Evolutionary conservation across 2,329 filamentous ascomycete genomes (phyloP), one percentile per base, ranked within the genome.

Genomic region (Aspergillus cejpii): DNA sequence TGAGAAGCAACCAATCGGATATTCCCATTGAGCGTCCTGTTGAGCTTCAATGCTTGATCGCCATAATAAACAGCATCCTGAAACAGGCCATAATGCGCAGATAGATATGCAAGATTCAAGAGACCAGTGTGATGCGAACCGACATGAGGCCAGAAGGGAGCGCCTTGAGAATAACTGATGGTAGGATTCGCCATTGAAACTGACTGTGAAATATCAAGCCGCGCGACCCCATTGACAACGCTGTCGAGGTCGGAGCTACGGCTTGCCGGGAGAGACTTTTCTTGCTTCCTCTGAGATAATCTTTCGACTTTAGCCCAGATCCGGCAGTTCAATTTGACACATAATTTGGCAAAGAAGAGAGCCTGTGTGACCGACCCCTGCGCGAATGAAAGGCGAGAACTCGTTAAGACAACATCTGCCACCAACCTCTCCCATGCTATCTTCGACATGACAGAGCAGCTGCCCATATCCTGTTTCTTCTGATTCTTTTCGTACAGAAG

Each of bases 51-150:
- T 0, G 89, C 89, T 56, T 92, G 85, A 54, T 96, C 85, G 1
- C 85, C 83, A 55, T 94, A 94, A 62, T 90, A 92, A 0, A 91
- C 70, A 1, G 91, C 91, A 63, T 97, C 91, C 48, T 87, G 83
- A 52, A 89, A 87, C 67, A 94, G 78, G 21, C 92, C 92, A 51
- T 92, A 79, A 52, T 94, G 84, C 1, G 85, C 81, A 55, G 90
- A 95, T 1, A 94, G 73, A 3, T 78, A 77, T 0, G 88, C 88
- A 2, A 95, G 77, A 46, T 89, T 83, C 48, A 83, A 68, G 11
- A 94, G 72, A 44, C 82, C 80, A 23, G 79, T 77, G 55, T 89
- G 83, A 15, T 96, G 75, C 1, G 84, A 81, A 21, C 80, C 78
- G 6, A 92, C 81, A 15, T 95, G 73, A 5, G 77, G 74, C 91